Evolutionary conservation across 2,329 filamentous ascomycete species (phyloP), one percentile per base, ranked within the genome.

Genomic region (Conoideocrella luteorostrata): DNA sequence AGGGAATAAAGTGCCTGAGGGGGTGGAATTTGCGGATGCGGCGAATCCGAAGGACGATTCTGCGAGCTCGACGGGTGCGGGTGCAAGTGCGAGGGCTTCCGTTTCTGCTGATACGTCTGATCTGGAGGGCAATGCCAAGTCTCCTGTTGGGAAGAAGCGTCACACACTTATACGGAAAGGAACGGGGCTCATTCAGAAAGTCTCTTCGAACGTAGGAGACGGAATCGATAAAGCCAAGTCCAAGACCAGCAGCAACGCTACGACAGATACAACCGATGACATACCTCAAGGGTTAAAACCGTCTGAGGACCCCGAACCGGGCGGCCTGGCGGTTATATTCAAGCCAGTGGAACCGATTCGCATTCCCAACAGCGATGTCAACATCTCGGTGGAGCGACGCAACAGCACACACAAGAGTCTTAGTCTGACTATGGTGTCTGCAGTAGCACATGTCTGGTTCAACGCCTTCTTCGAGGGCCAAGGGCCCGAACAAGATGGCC

Each of bases 371-470:
- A 89, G 84, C 60, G 93, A 97, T 58, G 75, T 97, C 53, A 95
- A 95, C 61, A 86, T 97, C 51, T 83, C 89, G 39, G 80, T 96
- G 20, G 90, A 97, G 66, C 79, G 88, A 7, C 81, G 90, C 28
- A 95, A 89, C 64, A 86, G 84, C 56, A 81, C 86, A 2, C 77
- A 78, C 4, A 86, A 86, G 55, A 79, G 78, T 9, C 84, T 93
- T 63, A 85, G 88, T 1, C 78, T 88, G 52, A 89, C 88, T 1
- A 88, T 97, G 82, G 88, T 96, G 4, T 95, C 91, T 0, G 83
- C 90, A 0, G 83, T 97, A 9, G 90, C 90, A 0, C 91, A 97
- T 57, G 87, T 95, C 13, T 98, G 93, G 93, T 95, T 96, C 71
- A 98, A 98, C 58, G 73, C 82, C 2, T 97, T 82, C 64, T 97